These are phyloP conservation scores for Cymodocea nodosa DNA, from an alignment of 116 monocot genomes.

Conservation along the genomic window DNA sequence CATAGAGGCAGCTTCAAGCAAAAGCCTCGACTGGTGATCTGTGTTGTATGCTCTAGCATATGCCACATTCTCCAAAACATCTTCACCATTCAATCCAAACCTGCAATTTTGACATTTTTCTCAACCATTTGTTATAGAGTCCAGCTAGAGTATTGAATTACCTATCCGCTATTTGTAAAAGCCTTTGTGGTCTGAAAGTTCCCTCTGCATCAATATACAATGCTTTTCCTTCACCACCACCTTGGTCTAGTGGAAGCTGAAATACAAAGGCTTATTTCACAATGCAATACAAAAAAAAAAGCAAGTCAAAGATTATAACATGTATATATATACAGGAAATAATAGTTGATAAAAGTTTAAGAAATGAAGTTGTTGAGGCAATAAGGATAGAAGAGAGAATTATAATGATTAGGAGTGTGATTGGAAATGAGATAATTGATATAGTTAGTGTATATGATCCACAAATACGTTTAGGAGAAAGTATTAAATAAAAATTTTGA, in stretches of 20 bases:
- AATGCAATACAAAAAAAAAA: neutral
- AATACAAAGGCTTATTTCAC: neutral
- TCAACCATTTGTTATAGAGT: no score
- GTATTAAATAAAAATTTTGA: no score
- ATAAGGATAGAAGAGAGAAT: no score
- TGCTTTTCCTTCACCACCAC: constrained; percentile 96
- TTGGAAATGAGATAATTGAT: no score
- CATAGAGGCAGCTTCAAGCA: constrained; percentile 99
- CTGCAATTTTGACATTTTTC: constrained; percentile 16
- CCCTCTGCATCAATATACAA: constrained; percentile 97
- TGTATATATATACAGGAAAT: neutral
- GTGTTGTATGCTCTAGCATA: constrained; percentile 99
- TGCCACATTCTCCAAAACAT: constrained; percentile 95
- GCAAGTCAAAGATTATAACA: neutral
- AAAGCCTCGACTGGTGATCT: constrained; percentile 89
- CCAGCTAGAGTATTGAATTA: constrained; percentile 5
- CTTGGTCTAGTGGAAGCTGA: constrained; percentile 96
- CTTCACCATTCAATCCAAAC: constrained; percentile 89
- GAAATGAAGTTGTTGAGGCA: no score
- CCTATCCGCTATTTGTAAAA: constrained; percentile 96
- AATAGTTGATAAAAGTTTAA: no score
- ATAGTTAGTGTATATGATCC: no score
- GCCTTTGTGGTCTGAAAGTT: constrained; percentile 96
- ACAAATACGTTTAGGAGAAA: no score
- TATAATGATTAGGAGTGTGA: no score